Evolutionary conservation across 345 rosid species (phyloP), one percentile per base, ranked within the genome.

Genomic region (Lepidium sativum): DNA sequence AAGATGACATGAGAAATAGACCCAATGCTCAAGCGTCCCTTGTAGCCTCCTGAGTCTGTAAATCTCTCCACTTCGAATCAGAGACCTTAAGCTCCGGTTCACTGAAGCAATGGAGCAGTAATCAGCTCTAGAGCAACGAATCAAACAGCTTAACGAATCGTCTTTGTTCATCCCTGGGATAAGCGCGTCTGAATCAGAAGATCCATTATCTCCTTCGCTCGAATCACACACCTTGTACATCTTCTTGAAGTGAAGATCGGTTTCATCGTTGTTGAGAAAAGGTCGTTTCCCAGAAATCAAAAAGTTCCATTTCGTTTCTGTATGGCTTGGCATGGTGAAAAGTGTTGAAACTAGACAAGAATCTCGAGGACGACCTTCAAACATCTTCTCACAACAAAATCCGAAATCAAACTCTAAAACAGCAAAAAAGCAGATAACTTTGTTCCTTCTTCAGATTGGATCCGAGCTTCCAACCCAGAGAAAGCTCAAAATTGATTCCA

Each of bases 1-100:
- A 49, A 82, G 79, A 54, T 77, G 71, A 65, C 95, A 84, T 0
- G 96, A 85, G 75, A 89, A 84, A 67, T 87, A 92, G 6, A 87
- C 80, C 98, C 98, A 92, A 42, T 84, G 88, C 47, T 86, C 94
- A 2, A 79, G 59, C 1, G 79, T 71, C 6, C 84, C 87, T 51
- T 64, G 78, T 52, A 67, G 13, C 29, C 76, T 70, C 75, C 88
- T 68, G 38, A 81, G 77, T 58, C 74, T 72, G 62, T 84, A 84
- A 57, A 86, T 63, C 72, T 82, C 83, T 5, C 87, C 84, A 14
- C 76, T 82, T 41, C 64, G 67, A 42, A 84, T 42, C 31, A 86
- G 39, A 44, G 77, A 51, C 8, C 67, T 65, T 68, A 86, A 78
- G 43, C 74, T 70, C 23, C 40, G 65, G 41, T 76, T 86, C 65